Percentiles rank a stretch among this genome's conserved stretches.
These are phyloP conservation scores for Backusella liffmaniae DNA, from an alignment of 192 early-diverging fungal genomes.

Conservation along the genomic window DNA sequence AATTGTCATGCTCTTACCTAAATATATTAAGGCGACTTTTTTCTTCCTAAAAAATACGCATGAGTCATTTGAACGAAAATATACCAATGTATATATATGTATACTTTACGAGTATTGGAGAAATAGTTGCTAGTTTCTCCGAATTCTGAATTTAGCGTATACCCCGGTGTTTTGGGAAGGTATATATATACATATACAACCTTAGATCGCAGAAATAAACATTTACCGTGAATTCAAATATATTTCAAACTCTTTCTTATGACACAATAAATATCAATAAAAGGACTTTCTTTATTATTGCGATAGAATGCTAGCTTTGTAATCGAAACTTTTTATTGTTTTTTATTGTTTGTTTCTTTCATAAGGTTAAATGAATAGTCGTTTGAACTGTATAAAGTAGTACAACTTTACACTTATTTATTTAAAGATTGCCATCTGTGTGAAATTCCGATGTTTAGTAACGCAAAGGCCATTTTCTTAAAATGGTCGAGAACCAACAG, in stretches of 20 bases:
- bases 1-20: not conserved
- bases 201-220: not conserved
- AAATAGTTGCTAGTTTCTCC: not conserved
- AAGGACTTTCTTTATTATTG: too few relatives aligned
- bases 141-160: not conserved
- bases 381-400: too few relatives aligned
- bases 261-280: too few relatives aligned
- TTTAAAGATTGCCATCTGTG: not conserved
- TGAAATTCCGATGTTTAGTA: not conserved
- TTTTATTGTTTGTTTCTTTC: too few relatives aligned
- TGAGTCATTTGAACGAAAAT: not conserved
- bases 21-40: not conserved
- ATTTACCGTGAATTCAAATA: too few relatives aligned
- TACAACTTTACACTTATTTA: not conserved
- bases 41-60: not conserved
- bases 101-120: not conserved
- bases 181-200: not conserved
- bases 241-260: too few relatives aligned
- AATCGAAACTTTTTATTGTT: too few relatives aligned
- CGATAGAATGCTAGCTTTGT: too few relatives aligned
- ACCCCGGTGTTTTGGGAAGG: not conserved
- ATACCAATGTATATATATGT: not conserved
- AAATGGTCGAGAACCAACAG: not conserved
- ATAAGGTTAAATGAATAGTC: too few relatives aligned
- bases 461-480: not conserved